A percentile compares a stretch with the other conserved stretches of the same genome.
Evolutionary conservation across 75 land plant species (phyloP).

Genomic region (Selaginella moellendorffii): DNA sequence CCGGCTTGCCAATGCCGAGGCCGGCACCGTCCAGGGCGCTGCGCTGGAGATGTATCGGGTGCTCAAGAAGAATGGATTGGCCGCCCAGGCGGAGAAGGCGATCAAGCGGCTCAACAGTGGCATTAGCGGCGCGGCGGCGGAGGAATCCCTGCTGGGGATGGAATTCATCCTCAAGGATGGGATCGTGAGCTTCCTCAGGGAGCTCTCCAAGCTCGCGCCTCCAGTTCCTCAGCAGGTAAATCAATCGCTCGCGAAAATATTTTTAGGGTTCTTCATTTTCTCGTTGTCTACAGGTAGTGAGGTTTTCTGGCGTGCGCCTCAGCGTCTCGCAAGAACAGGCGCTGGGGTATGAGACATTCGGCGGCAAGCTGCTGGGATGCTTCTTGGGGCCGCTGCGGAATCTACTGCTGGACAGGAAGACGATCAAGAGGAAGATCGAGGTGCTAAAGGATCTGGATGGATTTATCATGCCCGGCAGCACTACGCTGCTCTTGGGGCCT

Average conservation of each 20-base stretch:
- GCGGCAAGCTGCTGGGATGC: constrained; percentile 17
- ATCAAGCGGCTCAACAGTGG: constrained; percentile 3
- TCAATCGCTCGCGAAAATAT: not conserved
- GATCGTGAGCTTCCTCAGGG: constrained; percentile 21
- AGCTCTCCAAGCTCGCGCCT: constrained; percentile 18
- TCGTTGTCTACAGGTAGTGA: constrained; percentile 12
- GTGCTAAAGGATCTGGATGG: constrained; percentile 21
- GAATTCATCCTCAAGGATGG: constrained; percentile 21
- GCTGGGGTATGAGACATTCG: constrained; percentile 21
- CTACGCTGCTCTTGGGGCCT: not conserved
- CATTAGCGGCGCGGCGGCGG: not conserved
- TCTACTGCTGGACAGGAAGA: constrained; percentile 9
- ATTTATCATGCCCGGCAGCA: constrained; percentile 19
- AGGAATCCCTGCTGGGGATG: constrained; percentile 18
- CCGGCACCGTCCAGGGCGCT: constrained; percentile 10
- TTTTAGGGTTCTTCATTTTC: not conserved
- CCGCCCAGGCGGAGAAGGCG: constrained; percentile 15
- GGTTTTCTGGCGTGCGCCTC: constrained; percentile 16
- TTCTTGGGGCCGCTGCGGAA: constrained; percentile 16
- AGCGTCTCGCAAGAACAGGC: constrained; percentile 3
- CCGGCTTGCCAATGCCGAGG: constrained; percentile 12
- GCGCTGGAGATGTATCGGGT: constrained; percentile 15
- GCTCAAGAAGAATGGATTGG: constrained; percentile 17
- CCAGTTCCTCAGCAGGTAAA: constrained; percentile 28
- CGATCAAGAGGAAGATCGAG: constrained; percentile 8